phyloP scores from a whole-genome alignment of 139 green algal species.

The Chlamydomonas sp. region DNA sequence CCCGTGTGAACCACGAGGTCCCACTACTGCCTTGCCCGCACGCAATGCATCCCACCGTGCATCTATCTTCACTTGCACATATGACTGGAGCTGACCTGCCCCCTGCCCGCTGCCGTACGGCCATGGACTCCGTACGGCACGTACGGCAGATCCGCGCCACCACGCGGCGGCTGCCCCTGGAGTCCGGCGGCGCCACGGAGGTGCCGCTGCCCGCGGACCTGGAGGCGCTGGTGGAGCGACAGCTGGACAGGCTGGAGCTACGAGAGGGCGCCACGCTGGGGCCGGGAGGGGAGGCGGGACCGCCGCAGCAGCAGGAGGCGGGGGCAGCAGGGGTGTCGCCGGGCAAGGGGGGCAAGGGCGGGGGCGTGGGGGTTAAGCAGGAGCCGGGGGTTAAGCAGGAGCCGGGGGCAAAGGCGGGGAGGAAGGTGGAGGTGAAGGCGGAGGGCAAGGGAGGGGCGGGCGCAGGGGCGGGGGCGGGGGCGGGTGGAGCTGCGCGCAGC shows the following conservation, averaged over 20 bases:
- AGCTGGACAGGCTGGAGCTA: slow-evolving; percentile 43
- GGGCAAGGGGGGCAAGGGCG: not conserved
- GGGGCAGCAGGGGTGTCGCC: not conserved
- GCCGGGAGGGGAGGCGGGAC: not conserved
- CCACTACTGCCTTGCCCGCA: too few relatives aligned
- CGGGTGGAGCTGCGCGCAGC: not conserved
- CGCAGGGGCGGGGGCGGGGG: not conserved
- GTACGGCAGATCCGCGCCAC: slow-evolving; percentile 38
- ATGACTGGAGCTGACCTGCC: too few relatives aligned
- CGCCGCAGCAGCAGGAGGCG: not conserved
- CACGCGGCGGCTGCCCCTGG: slow-evolving; percentile 26
- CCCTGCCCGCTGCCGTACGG: too few relatives aligned
- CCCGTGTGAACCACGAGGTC: too few relatives aligned
- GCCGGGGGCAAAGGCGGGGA: not conserved
- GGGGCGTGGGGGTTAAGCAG: not conserved
- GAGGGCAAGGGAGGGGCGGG: too few relatives aligned
- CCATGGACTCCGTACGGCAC: not conserved
- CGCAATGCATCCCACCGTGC: too few relatives aligned
- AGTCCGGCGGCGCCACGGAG: slow-evolving; percentile 38
- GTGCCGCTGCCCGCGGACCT: slow-evolving; percentile 66
- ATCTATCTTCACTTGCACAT: too few relatives aligned
- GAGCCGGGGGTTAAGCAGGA: not conserved
- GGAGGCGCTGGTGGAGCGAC: slow-evolving; percentile 41
- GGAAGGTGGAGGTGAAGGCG: not conserved
- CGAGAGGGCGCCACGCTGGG: not conserved